These are phyloP conservation scores for Fraxinus pennsylvanica DNA, from an alignment of 257 asterid species.

Conservation along the genomic window DNA sequence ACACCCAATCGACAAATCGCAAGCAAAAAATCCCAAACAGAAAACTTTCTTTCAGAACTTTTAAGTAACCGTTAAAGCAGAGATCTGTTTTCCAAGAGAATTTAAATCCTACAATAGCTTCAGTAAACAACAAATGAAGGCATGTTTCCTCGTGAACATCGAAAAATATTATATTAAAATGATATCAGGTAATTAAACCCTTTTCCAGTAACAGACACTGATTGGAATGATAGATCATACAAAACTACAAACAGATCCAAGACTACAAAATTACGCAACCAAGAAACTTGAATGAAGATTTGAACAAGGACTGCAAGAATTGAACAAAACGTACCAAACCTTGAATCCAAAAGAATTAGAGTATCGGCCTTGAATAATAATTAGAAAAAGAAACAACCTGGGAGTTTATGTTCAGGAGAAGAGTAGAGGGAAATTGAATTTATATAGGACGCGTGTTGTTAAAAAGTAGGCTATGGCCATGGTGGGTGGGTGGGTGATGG, in stretches of 20 bases:
- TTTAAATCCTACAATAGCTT: slow-evolving; percentile 9
- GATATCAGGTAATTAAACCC: slow-evolving; percentile 30
- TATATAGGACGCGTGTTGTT: slow-evolving; percentile 26
- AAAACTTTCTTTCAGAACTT: slow-evolving; percentile 16
- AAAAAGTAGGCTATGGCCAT: slow-evolving; percentile 36
- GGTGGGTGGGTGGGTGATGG: slow-evolving; percentile 1
- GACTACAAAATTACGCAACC: slow-evolving; percentile 11
- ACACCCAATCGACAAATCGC: slow-evolving; percentile 21
- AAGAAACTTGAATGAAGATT: background rate
- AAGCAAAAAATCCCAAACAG: slow-evolving; percentile 13
- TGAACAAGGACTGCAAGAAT: background rate
- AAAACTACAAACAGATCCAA: slow-evolving; percentile 35
- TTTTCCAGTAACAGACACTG: slow-evolving; percentile 25
- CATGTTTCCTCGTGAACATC: slow-evolving; percentile 46
- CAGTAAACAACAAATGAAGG: slow-evolving; percentile 34
- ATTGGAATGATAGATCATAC: slow-evolving; percentile 35
- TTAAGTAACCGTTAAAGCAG: slow-evolving; percentile 6
- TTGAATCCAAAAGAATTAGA: slow-evolving; percentile 8
- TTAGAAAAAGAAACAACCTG: background rate
- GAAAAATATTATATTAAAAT: slow-evolving; percentile 19
- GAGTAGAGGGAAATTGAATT: slow-evolving; percentile 23
- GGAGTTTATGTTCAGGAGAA: slow-evolving; percentile 23
- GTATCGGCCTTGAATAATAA: slow-evolving; percentile 18
- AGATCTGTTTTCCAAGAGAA: slow-evolving; percentile 22
- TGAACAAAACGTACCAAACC: slow-evolving; percentile 40